Percentiles rank a stretch among this genome's conserved stretches.
These are phyloP conservation scores for Aspergillus sp. DNA, from an alignment of 2,329 filamentous ascomycete genomes.

Conservation along the genomic window DNA sequence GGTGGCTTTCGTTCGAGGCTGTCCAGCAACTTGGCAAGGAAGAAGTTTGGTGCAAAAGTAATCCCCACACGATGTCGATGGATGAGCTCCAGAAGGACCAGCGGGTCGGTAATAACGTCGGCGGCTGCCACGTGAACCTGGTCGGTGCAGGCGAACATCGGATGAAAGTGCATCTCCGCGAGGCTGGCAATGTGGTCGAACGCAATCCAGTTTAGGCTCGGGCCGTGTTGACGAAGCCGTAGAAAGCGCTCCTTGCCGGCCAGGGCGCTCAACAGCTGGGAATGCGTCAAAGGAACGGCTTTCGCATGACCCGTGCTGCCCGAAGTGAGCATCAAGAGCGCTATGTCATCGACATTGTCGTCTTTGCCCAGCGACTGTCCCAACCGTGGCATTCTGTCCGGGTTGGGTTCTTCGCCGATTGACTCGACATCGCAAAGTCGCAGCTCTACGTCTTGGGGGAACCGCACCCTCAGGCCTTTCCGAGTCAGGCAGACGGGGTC, in stretches of 20 bases:
- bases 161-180: slow-evolving; percentile 52
- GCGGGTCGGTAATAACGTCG: slow-evolving; percentile 29
- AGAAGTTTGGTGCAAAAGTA: slow-evolving; percentile 26
- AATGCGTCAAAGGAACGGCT: slow-evolving; percentile 46
- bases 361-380: background rate
- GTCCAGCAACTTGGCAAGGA: slow-evolving; percentile 14
- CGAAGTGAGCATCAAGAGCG: slow-evolving; percentile 52
- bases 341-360: slow-evolving; percentile 17
- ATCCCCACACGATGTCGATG: slow-evolving; percentile 29
- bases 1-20: background rate
- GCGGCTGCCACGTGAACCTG: slow-evolving; percentile 19
- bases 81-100: slow-evolving; percentile 41
- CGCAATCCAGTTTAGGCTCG: slow-evolving; percentile 50
- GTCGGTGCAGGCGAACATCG: slow-evolving; percentile 27
- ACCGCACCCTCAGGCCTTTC: background rate
- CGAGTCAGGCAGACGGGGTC: slow-evolving; percentile 9
- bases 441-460: background rate
- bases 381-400: background rate
- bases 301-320: slow-evolving; percentile 53
- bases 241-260: slow-evolving; percentile 36
- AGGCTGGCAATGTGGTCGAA: slow-evolving; percentile 56
- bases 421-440: background rate
- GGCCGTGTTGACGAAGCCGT: slow-evolving; percentile 24
- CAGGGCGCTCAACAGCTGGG: slow-evolving; percentile 43
- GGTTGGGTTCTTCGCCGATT: background rate